Base-by-base conservation (phyloP, 1,284 basidiomycete genomes). In the Ceratorhiza oryzae-sativae region DNA sequence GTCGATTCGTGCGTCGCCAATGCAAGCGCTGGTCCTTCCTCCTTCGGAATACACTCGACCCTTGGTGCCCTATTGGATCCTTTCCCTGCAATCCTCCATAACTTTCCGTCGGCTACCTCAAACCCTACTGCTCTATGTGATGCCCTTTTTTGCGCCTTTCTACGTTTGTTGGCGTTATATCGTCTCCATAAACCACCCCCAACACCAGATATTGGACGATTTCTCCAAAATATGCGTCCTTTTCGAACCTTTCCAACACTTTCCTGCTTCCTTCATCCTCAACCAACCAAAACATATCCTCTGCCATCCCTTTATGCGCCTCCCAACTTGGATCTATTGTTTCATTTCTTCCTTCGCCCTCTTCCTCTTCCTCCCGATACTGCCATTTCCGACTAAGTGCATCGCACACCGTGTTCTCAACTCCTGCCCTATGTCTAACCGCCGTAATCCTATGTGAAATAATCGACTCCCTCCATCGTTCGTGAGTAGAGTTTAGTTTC, bases 321-420 rank as follows among this genome's bases (percentile, higher is more conserved):
- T 61, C 59, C 59, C 59, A 61, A 18, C 23, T 23, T 23, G 59
- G 59, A 9, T 61, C 59, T 23, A 61, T 39, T 39, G 59, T 18
- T 3, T 20, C 32, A 13, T 61, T 39, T 45, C 39, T 25, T 18
- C 81, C 81, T 8, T 25, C n/a, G n/a, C n/a, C 8, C 2, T 59
- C 60, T 65, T 81, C 79, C 79, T 80, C 81, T 67, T 80, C 80
- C 51, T 76, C 74, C 2, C 65, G 62, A 0, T 81, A 80, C 0
- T 76, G 77, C 79, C 80, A 81, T 34, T 78, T 77, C 65, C 78
- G 76, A 1, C 81, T 79, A 51, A 83, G 78, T 0, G 77, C 80
- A 15, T 53, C 73, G n/a, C 73, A 45, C 6, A 68, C 73, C 18
- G 55, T 58, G 61, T 73, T 75, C 20, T 72, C 71, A 13, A 36